Evolutionary conservation across 305 asterid genomes (phyloP).

Genomic region (Rubia peregrina): DNA sequence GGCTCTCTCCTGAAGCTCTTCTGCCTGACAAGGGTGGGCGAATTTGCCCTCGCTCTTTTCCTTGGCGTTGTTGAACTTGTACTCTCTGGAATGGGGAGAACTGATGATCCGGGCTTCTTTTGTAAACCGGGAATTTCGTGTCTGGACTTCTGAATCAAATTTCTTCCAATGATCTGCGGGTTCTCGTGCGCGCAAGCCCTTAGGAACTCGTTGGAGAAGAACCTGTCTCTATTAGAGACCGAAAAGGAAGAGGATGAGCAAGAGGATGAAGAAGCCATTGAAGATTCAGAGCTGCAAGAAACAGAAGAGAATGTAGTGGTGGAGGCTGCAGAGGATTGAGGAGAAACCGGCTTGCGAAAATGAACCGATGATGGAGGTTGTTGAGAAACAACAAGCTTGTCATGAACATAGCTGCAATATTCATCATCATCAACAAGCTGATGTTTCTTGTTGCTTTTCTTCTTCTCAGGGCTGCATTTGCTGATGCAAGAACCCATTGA

Average conservation of each 20-base stretch:
- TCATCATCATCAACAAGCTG: constrained; percentile 6
- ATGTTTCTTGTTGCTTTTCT: constrained; percentile 20
- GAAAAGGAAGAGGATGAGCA: constrained; percentile 25
- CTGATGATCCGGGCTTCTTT: constrained; percentile 1
- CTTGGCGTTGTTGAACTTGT: constrained; percentile 29
- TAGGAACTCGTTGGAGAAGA: constrained; percentile 57
- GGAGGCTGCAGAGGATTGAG: constrained; percentile 32
- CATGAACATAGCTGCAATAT: constrained; percentile 33
- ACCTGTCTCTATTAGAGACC: constrained; percentile 39
- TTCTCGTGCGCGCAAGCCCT: constrained; percentile 52
- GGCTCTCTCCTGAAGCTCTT: constrained; percentile 58
- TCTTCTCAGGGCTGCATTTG: constrained; percentile 54
- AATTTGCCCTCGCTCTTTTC: constrained; percentile 49
- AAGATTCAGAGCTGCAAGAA: constrained; percentile 26
- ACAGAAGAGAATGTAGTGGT: constrained; percentile 39
- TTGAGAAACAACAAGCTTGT: constrained; percentile 57
- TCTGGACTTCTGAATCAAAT: constrained; percentile 13
- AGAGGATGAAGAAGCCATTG: constrained; percentile 27
- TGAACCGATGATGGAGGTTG: constrained; percentile 26
- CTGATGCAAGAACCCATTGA: constrained; percentile 79
- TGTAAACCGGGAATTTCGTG: not conserved
- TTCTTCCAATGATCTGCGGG: constrained; percentile 35
- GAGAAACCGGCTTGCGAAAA: constrained; percentile 28
- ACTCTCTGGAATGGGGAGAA: constrained; percentile 17
- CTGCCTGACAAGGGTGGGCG: constrained; percentile 50